Evolutionary conservation across 208 protist genomes (phyloP), one percentile per base, ranked within the genome.

Genomic region (Trypanosoma lewisi): DNA sequence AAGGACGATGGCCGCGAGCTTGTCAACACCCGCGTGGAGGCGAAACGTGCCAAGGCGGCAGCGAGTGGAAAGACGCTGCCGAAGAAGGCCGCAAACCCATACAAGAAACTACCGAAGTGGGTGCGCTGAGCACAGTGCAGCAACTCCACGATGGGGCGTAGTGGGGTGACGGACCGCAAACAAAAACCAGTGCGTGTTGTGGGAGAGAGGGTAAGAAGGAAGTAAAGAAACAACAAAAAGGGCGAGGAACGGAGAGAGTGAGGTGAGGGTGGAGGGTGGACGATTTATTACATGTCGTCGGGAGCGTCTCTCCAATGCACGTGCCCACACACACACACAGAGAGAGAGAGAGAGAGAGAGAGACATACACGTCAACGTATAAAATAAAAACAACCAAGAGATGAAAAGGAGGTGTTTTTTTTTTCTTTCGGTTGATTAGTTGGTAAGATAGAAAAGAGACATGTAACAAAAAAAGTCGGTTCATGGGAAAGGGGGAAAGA

Each of bases 41-140:
- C 61, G 37, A 63, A 67, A 36, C 75, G 77, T 14, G 44, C 81
- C 70, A 55, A 61, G 21, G 80, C 82, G 17, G 77, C 49, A 44
- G 81, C 74, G 11, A 73, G 67, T 54, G 83, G 82, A 9, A 84
- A 80, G 61, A 56, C 58, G 63, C 39, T 78, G 12, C 87, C 83
- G 68, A 77, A 75, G 68, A 93, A 93, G 74, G 61, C 64, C 2
- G 76, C 59, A 19, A 92, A 93, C 61, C 89, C 89, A 27, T 93
- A 93, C 82, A 89, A 88, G 75, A 85, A 85, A 55, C 73, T 96
- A 45, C 86, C 85, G 37, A 96, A 93, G 75, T 93, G 86, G 85
- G 86, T 96, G 7, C 86, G 78, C 9, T 93, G 82, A 77, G 23
- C 8, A 19, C 55, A 3, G 33, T 17, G n/a, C 1, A 14, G 34